Conservation (phyloP, 2,329 filamentous ascomycete species). For the Fusarium denticulatum region DNA sequence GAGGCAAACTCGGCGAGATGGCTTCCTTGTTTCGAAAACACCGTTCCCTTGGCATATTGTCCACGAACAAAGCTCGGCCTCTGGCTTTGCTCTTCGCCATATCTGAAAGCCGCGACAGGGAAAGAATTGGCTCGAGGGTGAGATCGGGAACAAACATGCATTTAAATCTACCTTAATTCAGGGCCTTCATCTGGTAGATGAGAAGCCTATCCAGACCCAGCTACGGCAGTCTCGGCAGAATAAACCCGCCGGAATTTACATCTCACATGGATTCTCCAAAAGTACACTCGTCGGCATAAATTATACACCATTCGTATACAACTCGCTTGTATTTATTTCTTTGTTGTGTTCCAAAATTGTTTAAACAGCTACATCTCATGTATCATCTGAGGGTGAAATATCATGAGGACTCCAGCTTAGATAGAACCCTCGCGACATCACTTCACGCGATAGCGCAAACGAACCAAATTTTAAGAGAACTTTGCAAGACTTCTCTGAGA, state of each 20-base stretch:
- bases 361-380: too few relatives aligned
- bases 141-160: background rate
- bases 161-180: too few relatives aligned
- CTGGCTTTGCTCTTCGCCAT: background rate
- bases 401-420: background rate
- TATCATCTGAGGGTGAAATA: too few relatives aligned
- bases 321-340: too few relatives aligned
- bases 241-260: too few relatives aligned
- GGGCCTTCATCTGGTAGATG: background rate
- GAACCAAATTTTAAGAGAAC: too few relatives aligned
- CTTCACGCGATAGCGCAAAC: background rate
- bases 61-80: background rate
- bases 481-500: too few relatives aligned
- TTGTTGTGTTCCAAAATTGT: too few relatives aligned
- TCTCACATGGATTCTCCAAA: background rate
- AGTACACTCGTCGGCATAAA: too few relatives aligned
- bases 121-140: fast-evolving
- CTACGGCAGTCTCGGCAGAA: background rate
- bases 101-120: background rate
- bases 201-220: background rate
- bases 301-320: too few relatives aligned
- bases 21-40: background rate
- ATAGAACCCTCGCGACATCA: background rate
- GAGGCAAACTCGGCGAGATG: background rate
- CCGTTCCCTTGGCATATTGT: background rate